Evolutionary conservation across 164 flowering plant genomes (phyloP), one percentile per base, ranked within the genome.

Genomic region (Saururus chinensis): DNA sequence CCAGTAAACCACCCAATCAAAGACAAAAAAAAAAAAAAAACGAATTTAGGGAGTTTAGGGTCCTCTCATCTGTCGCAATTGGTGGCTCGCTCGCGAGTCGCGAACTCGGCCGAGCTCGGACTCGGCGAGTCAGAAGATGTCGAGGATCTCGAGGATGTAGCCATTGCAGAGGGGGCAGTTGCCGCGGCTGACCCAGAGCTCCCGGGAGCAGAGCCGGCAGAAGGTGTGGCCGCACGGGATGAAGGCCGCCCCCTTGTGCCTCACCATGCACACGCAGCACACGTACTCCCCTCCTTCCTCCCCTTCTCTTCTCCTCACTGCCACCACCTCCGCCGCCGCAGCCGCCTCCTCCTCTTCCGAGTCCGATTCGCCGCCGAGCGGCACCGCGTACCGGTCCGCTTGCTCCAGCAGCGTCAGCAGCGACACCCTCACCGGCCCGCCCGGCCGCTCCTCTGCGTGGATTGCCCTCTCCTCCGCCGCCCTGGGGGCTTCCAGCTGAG

Each of bases 171-270:
- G 76, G 3, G 98, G 98, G 64, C 98, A 92, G 53, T 82, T 82
- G 0, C 89, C 91, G 55, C 88, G 78, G 42, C 80, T 78, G 5
- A 83, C 95, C 79, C 71, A 81, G 4, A 92, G 80, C 81, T 92
- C 93, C 61, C 89, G 75, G 0, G 93, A 87, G 63, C 98, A 92
- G 58, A 83, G 65, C 71, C 90, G 77, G 76, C 98, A 92, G 56
- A 85, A 92, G 0, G 96, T 81, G 61, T 92, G 98, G 0, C 98
- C 98, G 71, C 96, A 92, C 13, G 96, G 96, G n/a, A 88, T 81
- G 64, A 90, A 88, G 4, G 97, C 96, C 25, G 90, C 81, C 0
- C 97, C 96, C 67, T 82, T 90, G 56, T 85, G 90, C 79, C 89
- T 72, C 62, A 90, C 97, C 96, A 86, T 86, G 72, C 98, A 93